Base-by-base conservation (phyloP, 2,329 filamentous ascomycete species). In the Elsinoe arachidis region DNA sequence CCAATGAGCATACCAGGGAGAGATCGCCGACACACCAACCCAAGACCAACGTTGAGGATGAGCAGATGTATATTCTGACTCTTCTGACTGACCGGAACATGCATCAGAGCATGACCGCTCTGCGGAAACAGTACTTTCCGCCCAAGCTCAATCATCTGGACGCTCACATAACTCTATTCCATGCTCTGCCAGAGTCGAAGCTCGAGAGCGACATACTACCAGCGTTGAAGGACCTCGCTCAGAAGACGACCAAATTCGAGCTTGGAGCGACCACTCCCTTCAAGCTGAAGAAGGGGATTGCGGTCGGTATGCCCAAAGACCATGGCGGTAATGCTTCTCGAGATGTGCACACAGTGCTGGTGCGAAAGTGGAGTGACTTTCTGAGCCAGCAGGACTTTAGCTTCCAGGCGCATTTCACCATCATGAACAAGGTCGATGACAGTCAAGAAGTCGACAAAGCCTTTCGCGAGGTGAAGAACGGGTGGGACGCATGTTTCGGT, bases 341-440 rank as follows among this genome's bases (percentile, higher is more conserved):
- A 52, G 59, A 65, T n/a, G 60, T 76, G 10, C 73, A 73, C 56
- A 61, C 59, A 5, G 61, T 66, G 35, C 62, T 76, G 33, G 66
- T 67, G 58, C 59, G 61, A 7, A 62, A 63, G 12, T 77, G 74
- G 74, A 55, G 63, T 30, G 57, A 64, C 1, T 74, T 69, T 21
- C 61, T 77, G 11, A 75, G 72, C 38, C 68, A 71, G 58, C 74
- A 76, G 63, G 74, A 77, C 61, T 64, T 64, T n/a, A 68, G 68
- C 2, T 72, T 70, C 62, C 66, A 65, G 5, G 68, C 72, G 7
- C 74, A 76, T 55, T 76, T 74, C 67, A 76, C 74, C 10, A 68
- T 76, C 14, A 75, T 75, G 74, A 76, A 76, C 58, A 76, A 76
- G 60, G 73, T 74, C 2, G 69, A 73, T 38, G 71, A 74, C n/a